Base-by-base conservation (phyloP, 179 eudicot genomes). In the Camellia oleifera region DNA sequence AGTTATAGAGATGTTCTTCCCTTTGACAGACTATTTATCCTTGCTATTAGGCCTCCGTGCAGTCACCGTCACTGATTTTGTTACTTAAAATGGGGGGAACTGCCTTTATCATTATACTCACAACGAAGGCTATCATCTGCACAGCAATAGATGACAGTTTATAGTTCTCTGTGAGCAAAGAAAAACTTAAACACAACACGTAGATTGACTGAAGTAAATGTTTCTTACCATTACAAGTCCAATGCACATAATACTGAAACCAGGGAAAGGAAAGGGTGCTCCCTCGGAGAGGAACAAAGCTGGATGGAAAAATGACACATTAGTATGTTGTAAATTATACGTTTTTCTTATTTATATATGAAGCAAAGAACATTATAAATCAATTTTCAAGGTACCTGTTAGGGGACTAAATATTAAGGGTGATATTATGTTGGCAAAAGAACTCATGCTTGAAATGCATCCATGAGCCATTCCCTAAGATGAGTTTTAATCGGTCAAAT, bases 381-480 rank as follows among this genome's bases (percentile, higher is more conserved):
- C 40, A 46, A 13, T 69, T 58, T 2, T 4, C 32, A 60, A 61
- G 20, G 17, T 89, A 93, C 97, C 97, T 62, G 93, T 88, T 73
- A 93, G 83, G 83, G 97, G 95, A 81, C 91, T 93, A 83, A 89
- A 91, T 71, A 90, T 79, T 63, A 93, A 72, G 40, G 97, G 97
- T 42, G 95, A 87, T 72, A 93, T 84, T 76, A 93, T 89, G 79
- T 81, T 88, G 65, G 91, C 89, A 18, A 90, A 84, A 11, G 95
- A 91, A 74, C 88, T 78, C 82, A 93, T 91, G 81, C 89, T 90
- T 58, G 95, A 90, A 61, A 91, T 87, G 83, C 97, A 90, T 56
- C 97, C 97, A 82, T 93, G 97, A 61, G 86, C 91, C 88, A 87
- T 93, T 9, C 97, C 97, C 94, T 92, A 67, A 53, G 7, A 75